Percentiles rank a stretch among this genome's conserved stretches.
These are phyloP conservation scores for Coemansia sp. DNA, from an alignment of 192 early-diverging fungal genomes.

Conservation along the genomic window DNA sequence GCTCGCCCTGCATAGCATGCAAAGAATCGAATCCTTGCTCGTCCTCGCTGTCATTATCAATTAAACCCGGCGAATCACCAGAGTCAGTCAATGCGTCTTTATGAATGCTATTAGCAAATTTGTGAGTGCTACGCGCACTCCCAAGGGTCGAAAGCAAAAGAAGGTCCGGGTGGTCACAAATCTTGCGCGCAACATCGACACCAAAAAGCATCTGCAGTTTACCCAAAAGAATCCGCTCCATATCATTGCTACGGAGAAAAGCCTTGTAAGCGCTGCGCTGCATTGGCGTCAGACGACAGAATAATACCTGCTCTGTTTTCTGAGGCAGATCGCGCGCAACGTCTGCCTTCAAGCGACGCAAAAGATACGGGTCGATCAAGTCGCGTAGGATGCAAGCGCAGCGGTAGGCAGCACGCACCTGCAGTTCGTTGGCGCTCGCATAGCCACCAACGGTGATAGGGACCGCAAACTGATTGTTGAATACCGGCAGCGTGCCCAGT, in stretches of 20 bases:
- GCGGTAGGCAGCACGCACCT: constrained; percentile 91
- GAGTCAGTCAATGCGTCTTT: neutral
- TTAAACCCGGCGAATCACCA: neutral
- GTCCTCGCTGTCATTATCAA: constrained; percentile 17
- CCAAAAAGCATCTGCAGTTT: constrained; percentile 82
- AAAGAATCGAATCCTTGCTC: neutral
- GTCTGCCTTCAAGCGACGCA: constrained; percentile 89
- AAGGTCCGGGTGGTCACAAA: constrained; percentile 94
- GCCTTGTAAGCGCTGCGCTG: constrained; percentile 72
- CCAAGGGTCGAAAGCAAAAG: constrained; percentile 36
- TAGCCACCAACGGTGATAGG: constrained; percentile 92
- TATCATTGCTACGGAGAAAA: constrained; percentile 72
- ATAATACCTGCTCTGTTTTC: constrained; percentile 90
- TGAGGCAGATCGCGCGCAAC: constrained; percentile 87
- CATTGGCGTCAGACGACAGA: constrained; percentile 76
- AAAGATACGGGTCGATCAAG: constrained; percentile 88
- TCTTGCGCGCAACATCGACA: constrained; percentile 91
- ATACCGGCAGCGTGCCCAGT: constrained; percentile 56
- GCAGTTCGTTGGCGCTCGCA: constrained; percentile 82
- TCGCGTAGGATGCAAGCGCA: constrained; percentile 91
- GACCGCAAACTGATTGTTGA: constrained; percentile 80
- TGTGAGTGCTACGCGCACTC: constrained; percentile 21
- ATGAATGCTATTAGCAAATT: neutral
- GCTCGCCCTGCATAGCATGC: neutral
- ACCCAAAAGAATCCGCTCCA: constrained; percentile 74